These are phyloP conservation scores for Tinospora cordifolia DNA, from an alignment of 164 flowering plant species.

Conservation along the genomic window DNA sequence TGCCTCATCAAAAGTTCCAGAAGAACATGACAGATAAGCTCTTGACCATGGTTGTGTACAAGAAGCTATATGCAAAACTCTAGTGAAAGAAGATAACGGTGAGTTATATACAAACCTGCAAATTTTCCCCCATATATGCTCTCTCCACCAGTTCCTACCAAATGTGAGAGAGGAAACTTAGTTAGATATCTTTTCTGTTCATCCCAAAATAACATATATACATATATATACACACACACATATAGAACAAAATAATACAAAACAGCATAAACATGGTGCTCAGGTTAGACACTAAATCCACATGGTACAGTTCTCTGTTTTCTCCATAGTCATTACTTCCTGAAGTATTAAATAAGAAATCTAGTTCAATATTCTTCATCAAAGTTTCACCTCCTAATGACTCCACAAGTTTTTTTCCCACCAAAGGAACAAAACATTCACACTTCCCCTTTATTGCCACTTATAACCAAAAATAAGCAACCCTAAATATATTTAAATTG, in stretches of 20 bases:
- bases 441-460: too few species aligned
- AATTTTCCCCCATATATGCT: conserved; percentile 82
- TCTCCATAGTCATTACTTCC: too few species aligned
- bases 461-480: too few species aligned
- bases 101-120: conserved; percentile 46
- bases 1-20: not conserved
- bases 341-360: too few species aligned
- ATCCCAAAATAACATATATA: not conserved
- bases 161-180: not conserved
- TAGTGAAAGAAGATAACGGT: not conserved
- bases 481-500: too few species aligned
- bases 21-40: not conserved
- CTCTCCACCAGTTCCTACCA: conserved; percentile 82
- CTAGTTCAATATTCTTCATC: too few species aligned
- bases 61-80: not conserved
- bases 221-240: too few species aligned
- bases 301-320: too few species aligned
- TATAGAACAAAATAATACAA: too few species aligned
- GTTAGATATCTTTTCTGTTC: not conserved
- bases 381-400: too few species aligned
- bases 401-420: too few species aligned
- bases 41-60: not conserved
- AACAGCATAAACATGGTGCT: not conserved
- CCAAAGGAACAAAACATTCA: too few species aligned
- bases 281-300: not conserved